Percentiles rank a stretch among this genome's conserved stretches.
Evolutionary conservation across 139 green algal genomes (phyloP).

Genomic region (Mesotaenium endlicherianum): DNA sequence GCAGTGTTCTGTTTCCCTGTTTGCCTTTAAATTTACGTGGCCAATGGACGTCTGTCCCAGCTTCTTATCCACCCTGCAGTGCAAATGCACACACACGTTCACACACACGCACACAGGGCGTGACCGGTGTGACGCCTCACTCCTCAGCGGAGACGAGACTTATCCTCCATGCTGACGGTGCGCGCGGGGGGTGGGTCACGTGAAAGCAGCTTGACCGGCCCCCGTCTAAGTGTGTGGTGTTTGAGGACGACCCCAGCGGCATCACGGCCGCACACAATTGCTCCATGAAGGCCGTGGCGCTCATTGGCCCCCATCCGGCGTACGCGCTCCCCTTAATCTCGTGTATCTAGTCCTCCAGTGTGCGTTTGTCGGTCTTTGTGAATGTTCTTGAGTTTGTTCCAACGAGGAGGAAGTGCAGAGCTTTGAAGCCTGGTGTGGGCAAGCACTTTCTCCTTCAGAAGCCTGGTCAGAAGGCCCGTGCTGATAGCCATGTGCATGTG

Average conservation of each 20-base stretch:
- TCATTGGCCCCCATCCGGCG: slow-evolving; percentile 61
- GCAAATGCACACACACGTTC: too few relatives aligned
- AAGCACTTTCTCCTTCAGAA: neutral
- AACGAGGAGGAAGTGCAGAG: neutral
- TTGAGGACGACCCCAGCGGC: slow-evolving; percentile 64
- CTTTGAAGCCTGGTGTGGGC: neutral
- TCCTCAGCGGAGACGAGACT: too few relatives aligned
- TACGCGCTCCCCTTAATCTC: slow-evolving; percentile 27
- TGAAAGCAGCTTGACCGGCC: slow-evolving; percentile 61
- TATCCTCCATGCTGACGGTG: too few relatives aligned
- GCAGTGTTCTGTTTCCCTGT: too few relatives aligned
- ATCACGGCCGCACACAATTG: slow-evolving; percentile 88
- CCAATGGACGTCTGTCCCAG: too few relatives aligned
- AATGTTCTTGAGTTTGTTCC: neutral
- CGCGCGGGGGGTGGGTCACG: too few relatives aligned
- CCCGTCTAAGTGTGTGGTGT: slow-evolving; percentile 80
- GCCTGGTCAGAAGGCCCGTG: neutral
- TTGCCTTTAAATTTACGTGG: too few relatives aligned
- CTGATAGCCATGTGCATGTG: neutral
- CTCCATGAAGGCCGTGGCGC: slow-evolving; percentile 76
- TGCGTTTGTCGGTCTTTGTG: neutral
- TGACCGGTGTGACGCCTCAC: too few relatives aligned
- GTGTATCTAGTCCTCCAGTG: neutral
- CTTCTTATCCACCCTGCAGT: too few relatives aligned
- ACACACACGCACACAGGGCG: too few relatives aligned